These are phyloP conservation scores for Xerocomus nothofagi DNA, from an alignment of 1,284 basidiomycete genomes.

Conservation along the genomic window DNA sequence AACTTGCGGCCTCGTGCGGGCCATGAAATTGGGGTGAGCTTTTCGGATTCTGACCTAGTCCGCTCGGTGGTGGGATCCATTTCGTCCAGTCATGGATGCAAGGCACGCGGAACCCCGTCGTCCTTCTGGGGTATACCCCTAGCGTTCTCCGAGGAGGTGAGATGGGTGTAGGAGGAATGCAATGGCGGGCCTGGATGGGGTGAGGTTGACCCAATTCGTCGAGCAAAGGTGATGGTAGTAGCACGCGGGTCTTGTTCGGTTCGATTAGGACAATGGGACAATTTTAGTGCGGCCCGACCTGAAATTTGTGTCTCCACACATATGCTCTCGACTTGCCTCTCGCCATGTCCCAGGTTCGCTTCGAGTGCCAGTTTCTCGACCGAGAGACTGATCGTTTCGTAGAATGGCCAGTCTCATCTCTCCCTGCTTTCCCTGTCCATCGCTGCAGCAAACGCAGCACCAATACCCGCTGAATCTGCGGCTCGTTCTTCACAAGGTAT, in stretches of 20 bases:
- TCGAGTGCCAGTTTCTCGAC: background rate
- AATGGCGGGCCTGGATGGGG: no score
- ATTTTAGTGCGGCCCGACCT: constrained; percentile 23
- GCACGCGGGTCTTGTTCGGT: constrained; percentile 15
- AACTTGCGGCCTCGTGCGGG: background rate
- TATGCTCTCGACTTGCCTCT: constrained; percentile 10
- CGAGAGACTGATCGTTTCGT: constrained; percentile 6
- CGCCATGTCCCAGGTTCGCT: constrained; percentile 33
- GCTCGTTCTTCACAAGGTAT: constrained; percentile 21
- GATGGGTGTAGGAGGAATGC: background rate
- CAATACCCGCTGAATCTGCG: constrained; percentile 40
- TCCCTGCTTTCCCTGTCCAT: constrained; percentile 69
- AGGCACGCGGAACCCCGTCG: constrained; percentile 50
- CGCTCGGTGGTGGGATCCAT: no score
- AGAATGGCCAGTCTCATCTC: constrained; percentile 26
- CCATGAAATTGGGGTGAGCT: background rate
- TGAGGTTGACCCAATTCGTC: background rate
- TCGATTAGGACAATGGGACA: constrained; percentile 11
- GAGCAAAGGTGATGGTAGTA: background rate
- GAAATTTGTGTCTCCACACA: constrained; percentile 15
- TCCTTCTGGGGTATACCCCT: constrained; percentile 51
- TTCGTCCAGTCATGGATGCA: constrained; percentile 14
- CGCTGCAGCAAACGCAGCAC: constrained; percentile 51
- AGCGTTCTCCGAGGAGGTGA: constrained; percentile 51
- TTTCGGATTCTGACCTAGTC: background rate